Evolutionary conservation across 768 basidiomycete genomes (phyloP).

Genomic region (Leucocoprinus sp.): DNA sequence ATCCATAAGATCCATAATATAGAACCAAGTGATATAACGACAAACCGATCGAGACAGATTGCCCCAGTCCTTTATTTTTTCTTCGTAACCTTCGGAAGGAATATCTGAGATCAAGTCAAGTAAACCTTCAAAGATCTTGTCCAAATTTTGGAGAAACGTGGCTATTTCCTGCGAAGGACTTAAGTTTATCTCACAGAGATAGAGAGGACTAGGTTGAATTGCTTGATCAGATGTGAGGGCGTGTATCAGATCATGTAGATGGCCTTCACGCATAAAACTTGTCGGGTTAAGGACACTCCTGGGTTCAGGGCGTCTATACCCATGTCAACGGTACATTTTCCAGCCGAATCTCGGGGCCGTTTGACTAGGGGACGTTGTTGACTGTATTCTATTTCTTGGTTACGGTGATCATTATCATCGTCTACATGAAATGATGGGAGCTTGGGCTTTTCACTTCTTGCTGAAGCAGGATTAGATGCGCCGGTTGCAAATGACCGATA

Average conservation of each 20-base stretch:
- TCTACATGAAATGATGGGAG: neutral
- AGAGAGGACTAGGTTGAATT: slow-evolving; percentile 1
- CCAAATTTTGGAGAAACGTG: slow-evolving; percentile 1
- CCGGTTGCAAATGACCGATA: slow-evolving; percentile 5
- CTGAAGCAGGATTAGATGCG: neutral
- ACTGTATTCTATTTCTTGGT: neutral
- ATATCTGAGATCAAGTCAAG: slow-evolving; percentile 3
- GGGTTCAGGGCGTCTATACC: slow-evolving; percentile 3
- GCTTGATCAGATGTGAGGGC: neutral
- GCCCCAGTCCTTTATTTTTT: slow-evolving; percentile 6
- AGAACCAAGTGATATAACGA: slow-evolving; percentile 5
- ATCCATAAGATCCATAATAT: neutral
- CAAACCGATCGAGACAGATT: slow-evolving; percentile 2
- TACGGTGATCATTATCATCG: neutral
- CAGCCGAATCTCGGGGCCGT: neutral
- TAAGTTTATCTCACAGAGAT: slow-evolving; percentile 4
- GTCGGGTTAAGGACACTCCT: neutral
- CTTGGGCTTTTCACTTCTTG: neutral
- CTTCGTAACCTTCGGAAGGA: slow-evolving; percentile 9
- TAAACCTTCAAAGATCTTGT: slow-evolving; percentile 5
- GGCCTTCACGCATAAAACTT: slow-evolving; percentile 2
- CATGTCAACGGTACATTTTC: slow-evolving; percentile 7
- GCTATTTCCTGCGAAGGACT: neutral
- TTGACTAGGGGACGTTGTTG: slow-evolving; percentile 3
- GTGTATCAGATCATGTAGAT: slow-evolving; percentile 3